Conservation (phyloP, 305 asterid species). For the Andrographis paniculata region DNA sequence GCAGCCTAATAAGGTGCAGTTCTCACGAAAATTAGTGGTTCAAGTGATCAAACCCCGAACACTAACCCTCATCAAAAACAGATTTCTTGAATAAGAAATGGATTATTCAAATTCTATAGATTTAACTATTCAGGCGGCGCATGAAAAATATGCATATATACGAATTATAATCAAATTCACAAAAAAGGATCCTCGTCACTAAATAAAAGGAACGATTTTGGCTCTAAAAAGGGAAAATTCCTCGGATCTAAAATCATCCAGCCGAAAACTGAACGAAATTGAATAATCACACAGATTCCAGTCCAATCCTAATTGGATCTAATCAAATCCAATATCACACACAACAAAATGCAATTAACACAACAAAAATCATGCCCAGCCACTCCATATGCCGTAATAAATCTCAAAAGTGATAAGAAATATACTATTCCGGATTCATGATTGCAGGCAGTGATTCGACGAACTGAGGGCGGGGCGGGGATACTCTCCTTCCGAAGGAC, state of each 20-base stretch:
- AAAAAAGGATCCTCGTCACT: slow-evolving; percentile 1
- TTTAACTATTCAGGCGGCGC: no score
- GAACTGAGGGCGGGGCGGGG: slow-evolving; percentile 13
- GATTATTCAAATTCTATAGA: no score
- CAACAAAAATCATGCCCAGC: slow-evolving; percentile 2
- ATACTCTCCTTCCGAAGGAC: slow-evolving; percentile 30
- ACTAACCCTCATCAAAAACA: no score
- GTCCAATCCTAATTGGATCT: slow-evolving; percentile 25
- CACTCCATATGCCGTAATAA: slow-evolving; percentile 2
- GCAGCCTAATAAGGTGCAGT: no score
- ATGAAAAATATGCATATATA: no score
- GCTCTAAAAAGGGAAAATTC: slow-evolving; percentile 4
- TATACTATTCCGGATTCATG: slow-evolving; percentile 82
- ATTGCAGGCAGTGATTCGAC: slow-evolving; percentile 21
- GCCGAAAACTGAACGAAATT: slow-evolving; percentile 7
- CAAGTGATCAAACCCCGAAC: no score
- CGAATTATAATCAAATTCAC: slow-evolving; percentile 7
- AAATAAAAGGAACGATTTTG: not conserved
- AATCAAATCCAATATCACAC: slow-evolving; percentile 12
- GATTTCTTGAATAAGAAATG: no score
- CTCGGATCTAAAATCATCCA: slow-evolving; percentile 22
- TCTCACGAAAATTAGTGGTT: no score
- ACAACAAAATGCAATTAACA: not conserved
- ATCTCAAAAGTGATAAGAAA: slow-evolving; percentile 4
- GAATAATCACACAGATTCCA: slow-evolving; percentile 7